Evolutionary conservation across 2,329 filamentous ascomycete genomes (phyloP).

Genomic region (Pestalotiopsis fici): DNA sequence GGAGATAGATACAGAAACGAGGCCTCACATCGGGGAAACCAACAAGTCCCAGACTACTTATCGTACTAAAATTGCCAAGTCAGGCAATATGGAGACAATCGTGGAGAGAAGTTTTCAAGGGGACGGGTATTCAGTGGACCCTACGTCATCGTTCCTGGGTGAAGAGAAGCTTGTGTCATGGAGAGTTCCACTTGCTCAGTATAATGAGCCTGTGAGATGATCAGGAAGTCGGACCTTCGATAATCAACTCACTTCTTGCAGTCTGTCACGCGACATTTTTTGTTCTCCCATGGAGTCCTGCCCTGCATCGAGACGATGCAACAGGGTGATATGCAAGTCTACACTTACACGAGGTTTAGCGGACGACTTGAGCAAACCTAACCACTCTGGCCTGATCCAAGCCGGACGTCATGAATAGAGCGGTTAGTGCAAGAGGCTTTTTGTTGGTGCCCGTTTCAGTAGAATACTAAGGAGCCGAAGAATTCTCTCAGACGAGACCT

Average conservation of each 20-base stretch:
- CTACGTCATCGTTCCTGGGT: slow-evolving; percentile 3
- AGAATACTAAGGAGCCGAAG: neutral
- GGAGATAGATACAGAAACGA: neutral
- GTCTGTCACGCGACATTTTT: neutral
- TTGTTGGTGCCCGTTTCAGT: neutral
- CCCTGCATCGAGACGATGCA: neutral
- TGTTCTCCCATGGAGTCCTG: neutral
- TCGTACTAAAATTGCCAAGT: slow-evolving; percentile 1
- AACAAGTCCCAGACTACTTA: neutral
- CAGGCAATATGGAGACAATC: neutral
- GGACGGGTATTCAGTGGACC: slow-evolving; percentile 8
- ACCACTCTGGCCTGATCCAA: neutral
- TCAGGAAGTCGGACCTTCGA: neutral
- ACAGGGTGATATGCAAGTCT: neutral
- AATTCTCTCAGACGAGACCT: neutral
- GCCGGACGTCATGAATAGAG: neutral
- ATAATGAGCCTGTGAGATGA: neutral
- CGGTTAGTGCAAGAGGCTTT: neutral
- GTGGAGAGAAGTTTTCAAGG: slow-evolving; percentile 3
- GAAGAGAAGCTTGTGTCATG: slow-evolving; percentile 1
- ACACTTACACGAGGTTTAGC: neutral
- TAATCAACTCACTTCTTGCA: neutral
- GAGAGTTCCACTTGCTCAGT: neutral
- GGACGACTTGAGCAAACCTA: neutral
- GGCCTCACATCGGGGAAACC: neutral